Percentiles rank a stretch among this genome's conserved stretches.
Evolutionary conservation across 2,329 filamentous ascomycete genomes (phyloP).

Genomic region (Triangularia setosa): DNA sequence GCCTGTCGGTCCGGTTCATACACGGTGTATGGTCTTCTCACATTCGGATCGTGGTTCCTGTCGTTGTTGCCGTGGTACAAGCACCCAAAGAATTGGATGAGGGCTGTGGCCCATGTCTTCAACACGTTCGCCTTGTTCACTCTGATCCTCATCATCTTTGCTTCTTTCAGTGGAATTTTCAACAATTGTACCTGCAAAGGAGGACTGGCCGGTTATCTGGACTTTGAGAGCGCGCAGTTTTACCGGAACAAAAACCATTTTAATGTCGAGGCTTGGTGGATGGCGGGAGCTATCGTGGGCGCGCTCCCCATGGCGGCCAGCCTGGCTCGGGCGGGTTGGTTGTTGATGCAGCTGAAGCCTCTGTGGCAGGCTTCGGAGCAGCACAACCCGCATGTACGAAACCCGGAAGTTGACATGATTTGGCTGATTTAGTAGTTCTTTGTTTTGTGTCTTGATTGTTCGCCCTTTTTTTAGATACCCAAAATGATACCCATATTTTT

Average conservation of each 20-base stretch:
- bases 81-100: background rate
- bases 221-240: conserved; percentile 32
- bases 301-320: conserved; percentile 2
- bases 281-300: conserved; percentile 18
- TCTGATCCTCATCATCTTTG: background rate
- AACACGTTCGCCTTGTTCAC: conserved; percentile 30
- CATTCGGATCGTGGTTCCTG: conserved; percentile 33
- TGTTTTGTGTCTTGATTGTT: background rate
- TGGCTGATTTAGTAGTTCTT: background rate
- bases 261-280: conserved; percentile 21
- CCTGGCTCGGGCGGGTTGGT: background rate
- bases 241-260: conserved; percentile 25
- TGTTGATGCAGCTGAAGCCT: conserved; percentile 1
- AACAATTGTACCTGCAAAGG: conserved; percentile 40
- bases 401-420: background rate
- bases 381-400: background rate
- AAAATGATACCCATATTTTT: background rate
- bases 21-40: conserved; percentile 36
- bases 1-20: conserved; percentile 42
- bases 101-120: conserved; percentile 30
- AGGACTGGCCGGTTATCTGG: conserved; percentile 40
- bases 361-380: conserved; percentile 7
- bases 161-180: conserved; percentile 34
- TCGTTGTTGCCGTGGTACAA: conserved; percentile 25
- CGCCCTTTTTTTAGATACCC: background rate